These are phyloP conservation scores for Sclerotinia subarctica DNA, from an alignment of 2,329 filamentous ascomycete genomes.

Conservation along the genomic window DNA sequence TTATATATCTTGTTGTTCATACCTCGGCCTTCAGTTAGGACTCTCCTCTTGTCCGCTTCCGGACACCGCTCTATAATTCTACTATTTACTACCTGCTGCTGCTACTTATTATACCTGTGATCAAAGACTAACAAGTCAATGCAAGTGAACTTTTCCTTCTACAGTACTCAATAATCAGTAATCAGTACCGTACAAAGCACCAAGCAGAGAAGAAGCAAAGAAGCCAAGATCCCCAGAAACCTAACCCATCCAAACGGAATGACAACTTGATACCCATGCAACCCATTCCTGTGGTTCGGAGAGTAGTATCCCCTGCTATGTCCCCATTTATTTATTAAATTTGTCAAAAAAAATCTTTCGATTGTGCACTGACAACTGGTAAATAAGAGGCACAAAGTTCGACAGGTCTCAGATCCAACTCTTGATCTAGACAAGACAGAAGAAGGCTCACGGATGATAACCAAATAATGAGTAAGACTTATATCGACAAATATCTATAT, in stretches of 20 bases:
- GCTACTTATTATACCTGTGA: neutral
- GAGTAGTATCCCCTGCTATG: neutral
- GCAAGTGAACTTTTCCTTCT: neutral
- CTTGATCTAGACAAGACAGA: neutral
- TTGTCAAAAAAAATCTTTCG: constrained; percentile 1
- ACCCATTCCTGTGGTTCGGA: constrained; percentile 8
- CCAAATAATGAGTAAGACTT: neutral
- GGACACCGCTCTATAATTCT: neutral
- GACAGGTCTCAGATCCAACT: constrained; percentile 2
- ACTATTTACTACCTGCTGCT: neutral
- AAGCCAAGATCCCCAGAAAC: neutral
- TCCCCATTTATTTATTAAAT: neutral
- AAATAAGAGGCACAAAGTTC: neutral
- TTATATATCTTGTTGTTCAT: no score
- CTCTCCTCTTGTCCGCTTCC: neutral
- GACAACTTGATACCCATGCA: neutral
- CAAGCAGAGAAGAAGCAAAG: neutral
- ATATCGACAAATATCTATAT: no score
- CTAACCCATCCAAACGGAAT: neutral
- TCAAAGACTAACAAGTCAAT: neutral
- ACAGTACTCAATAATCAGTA: no score
- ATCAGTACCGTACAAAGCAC: neutral
- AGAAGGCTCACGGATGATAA: neutral
- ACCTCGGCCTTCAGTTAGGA: no score
- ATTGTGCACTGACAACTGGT: constrained; percentile 1